Percentiles rank a stretch among this genome's conserved stretches.
Evolutionary conservation across 148 eudicot species (phyloP).

Genomic region (Spergularia bocconei): DNA sequence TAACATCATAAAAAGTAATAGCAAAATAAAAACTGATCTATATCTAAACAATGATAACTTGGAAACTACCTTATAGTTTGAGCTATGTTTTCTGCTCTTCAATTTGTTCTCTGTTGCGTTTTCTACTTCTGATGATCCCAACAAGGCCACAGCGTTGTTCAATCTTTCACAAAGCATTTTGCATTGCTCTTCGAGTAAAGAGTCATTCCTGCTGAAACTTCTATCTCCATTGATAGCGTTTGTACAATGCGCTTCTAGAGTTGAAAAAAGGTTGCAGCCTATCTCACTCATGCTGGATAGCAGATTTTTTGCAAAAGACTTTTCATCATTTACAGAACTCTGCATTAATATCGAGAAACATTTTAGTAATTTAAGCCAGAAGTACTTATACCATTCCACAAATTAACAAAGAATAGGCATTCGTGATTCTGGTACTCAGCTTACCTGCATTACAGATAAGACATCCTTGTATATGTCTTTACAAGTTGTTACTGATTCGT

Average conservation of each 20-base stretch:
- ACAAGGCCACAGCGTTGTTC: conserved; percentile 40
- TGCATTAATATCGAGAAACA: conserved; percentile 29
- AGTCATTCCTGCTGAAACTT: conserved; percentile 31
- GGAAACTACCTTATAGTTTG: conserved; percentile 71
- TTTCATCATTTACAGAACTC: conserved; percentile 62
- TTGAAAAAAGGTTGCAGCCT: conserved; percentile 62
- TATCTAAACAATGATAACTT: conserved; percentile 42
- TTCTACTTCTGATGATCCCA: conserved; percentile 38
- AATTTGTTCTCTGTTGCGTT: conserved; percentile 24
- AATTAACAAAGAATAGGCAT: neutral
- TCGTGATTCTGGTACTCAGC: neutral
- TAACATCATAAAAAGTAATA: conserved; percentile 42
- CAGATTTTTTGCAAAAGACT: conserved; percentile 54
- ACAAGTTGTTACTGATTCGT: conserved; percentile 57
- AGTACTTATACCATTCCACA: neutral
- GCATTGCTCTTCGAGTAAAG: conserved; percentile 50
- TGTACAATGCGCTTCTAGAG: conserved; percentile 58
- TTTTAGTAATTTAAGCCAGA: conserved; percentile 7
- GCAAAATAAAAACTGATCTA: conserved; percentile 37
- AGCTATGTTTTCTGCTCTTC: conserved; percentile 23
- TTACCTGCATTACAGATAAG: conserved; percentile 60
- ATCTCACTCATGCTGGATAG: conserved; percentile 60
- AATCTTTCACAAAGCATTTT: conserved; percentile 47
- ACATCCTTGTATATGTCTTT: conserved; percentile 61
- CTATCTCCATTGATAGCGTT: conserved; percentile 37